Evolutionary conservation across 2,329 filamentous ascomycete genomes (phyloP).

Genomic region (Massarina eburnea): DNA sequence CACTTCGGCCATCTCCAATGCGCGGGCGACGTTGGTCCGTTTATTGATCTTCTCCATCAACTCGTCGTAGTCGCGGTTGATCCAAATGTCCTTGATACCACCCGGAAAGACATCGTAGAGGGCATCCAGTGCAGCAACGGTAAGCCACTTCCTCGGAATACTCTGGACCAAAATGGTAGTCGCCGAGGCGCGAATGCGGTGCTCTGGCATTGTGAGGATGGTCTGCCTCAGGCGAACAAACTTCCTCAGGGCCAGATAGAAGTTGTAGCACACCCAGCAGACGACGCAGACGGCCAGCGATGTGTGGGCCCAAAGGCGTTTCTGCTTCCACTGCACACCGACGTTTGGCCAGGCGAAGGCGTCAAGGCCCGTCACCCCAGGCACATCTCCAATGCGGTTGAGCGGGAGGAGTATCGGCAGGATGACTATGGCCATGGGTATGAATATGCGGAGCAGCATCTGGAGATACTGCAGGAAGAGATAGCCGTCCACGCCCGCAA

Average conservation of each 20-base stretch:
- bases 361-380: conserved; percentile 62
- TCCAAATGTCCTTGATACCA: conserved; percentile 93
- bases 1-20: conserved; percentile 81
- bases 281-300: conserved; percentile 77
- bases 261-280: conserved; percentile 81
- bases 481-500: conserved; percentile 94
- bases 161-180: conserved; percentile 92
- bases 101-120: conserved; percentile 96
- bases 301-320: conserved; percentile 82
- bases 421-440: conserved; percentile 76
- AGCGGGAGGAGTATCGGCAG: conserved; percentile 84
- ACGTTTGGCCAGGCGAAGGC: conserved; percentile 88
- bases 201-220: conserved; percentile 90
- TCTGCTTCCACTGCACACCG: conserved; percentile 58
- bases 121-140: conserved; percentile 74
- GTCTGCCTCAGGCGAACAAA: conserved; percentile 94
- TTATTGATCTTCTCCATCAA: conserved; percentile 81
- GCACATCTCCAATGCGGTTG: conserved; percentile 71
- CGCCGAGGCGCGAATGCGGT: conserved; percentile 87
- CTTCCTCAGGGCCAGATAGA: conserved; percentile 80
- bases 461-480: conserved; percentile 93
- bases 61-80: conserved; percentile 85
- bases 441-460: conserved; percentile 86
- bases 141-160: conserved; percentile 90
- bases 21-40: conserved; percentile 69